Conservation (phyloP, 2,329 filamentous ascomycete genomes). For the Colletotrichum euphorbiae region DNA sequence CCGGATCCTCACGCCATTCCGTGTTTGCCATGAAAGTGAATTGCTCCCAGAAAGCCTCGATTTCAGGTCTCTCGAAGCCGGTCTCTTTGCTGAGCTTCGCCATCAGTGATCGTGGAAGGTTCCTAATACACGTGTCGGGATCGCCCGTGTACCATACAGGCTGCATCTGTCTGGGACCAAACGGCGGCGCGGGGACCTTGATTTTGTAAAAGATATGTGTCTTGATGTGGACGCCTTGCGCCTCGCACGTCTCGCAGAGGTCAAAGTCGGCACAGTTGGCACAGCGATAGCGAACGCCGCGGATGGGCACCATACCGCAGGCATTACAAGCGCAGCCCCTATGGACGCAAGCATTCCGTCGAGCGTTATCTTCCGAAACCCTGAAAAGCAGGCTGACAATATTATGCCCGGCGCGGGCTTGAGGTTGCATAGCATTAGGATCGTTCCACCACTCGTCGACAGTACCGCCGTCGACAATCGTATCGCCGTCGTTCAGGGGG, state of each 20-base stretch:
- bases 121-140: slow-evolving; percentile 76
- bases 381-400: slow-evolving; percentile 88
- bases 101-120: slow-evolving; percentile 75
- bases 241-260: slow-evolving; percentile 93
- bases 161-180: slow-evolving; percentile 83
- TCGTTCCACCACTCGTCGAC: slow-evolving; percentile 67
- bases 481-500: slow-evolving; percentile 52
- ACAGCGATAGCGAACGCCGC: slow-evolving; percentile 92
- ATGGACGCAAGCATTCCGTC: slow-evolving; percentile 89
- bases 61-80: slow-evolving; percentile 84
- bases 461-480: slow-evolving; percentile 52
- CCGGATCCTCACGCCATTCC: slow-evolving; percentile 84
- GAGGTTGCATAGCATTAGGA: slow-evolving; percentile 50
- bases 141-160: slow-evolving; percentile 91
- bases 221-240: slow-evolving; percentile 80
- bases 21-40: slow-evolving; percentile 94
- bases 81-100: slow-evolving; percentile 77
- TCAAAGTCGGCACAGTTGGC: slow-evolving; percentile 97
- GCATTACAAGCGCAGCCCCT: slow-evolving; percentile 92
- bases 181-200: slow-evolving; percentile 85
- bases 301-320: slow-evolving; percentile 88
- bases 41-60: slow-evolving; percentile 96
- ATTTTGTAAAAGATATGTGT: slow-evolving; percentile 98
- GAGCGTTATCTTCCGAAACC: slow-evolving; percentile 93
- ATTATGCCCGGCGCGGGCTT: slow-evolving; percentile 75